Conservation (phyloP, 2,329 filamentous ascomycete species). For the Colletotrichum karsti region DNA sequence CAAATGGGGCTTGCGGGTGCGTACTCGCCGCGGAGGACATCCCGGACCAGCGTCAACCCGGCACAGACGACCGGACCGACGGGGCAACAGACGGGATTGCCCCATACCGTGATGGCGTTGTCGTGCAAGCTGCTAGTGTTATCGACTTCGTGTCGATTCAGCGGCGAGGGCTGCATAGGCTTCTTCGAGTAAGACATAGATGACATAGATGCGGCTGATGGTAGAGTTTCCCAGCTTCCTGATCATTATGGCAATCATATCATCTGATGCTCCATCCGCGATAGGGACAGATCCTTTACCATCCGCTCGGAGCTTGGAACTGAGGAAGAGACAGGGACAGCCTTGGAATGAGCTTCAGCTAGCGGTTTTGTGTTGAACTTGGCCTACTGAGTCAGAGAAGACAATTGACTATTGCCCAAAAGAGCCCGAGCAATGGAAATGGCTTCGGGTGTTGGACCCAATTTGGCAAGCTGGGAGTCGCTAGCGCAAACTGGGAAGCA, state of each 20-base stretch:
- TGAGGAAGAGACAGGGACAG: neutral
- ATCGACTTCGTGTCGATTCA: neutral
- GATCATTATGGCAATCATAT: neutral
- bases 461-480: neutral
- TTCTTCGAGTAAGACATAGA: neutral
- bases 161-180: neutral
- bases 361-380: slow-evolving; percentile 21
- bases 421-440: slow-evolving; percentile 10
- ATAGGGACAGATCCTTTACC: neutral
- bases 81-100: neutral
- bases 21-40: neutral
- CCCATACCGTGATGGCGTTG: neutral
- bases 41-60: slow-evolving; percentile 9
- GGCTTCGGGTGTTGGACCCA: neutral
- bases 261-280: slow-evolving; percentile 2
- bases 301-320: slow-evolving; percentile 1
- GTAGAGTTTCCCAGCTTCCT: neutral
- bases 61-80: slow-evolving; percentile 4
- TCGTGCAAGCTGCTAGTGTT: neutral
- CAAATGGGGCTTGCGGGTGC: neutral
- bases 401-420: neutral
- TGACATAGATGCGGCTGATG: neutral
- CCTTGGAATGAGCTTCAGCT: neutral
- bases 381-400: slow-evolving; percentile 14
- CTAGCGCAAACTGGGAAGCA: neutral